phyloP scores from a whole-genome alignment of 768 basidiomycete genomes.

The Suillus variegatus region DNA sequence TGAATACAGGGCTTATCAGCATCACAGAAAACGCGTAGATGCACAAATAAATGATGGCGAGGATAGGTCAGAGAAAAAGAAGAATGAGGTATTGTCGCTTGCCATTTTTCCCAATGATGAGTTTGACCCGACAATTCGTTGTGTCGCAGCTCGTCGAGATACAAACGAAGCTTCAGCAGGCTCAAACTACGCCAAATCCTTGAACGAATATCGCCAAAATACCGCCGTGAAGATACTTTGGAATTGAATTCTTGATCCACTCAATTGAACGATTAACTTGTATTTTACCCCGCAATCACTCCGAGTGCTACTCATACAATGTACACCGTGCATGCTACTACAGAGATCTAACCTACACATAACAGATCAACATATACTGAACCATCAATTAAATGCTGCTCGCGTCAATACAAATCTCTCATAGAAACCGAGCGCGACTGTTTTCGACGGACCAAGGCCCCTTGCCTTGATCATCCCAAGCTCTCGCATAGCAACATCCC shows the following conservation, averaged over 20 bases:
- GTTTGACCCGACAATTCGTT: conserved; percentile 14
- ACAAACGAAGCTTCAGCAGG: conserved; percentile 54
- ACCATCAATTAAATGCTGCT: conserved; percentile 10
- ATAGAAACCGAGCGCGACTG: conserved; percentile 45
- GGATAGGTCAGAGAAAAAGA: conserved; percentile 78
- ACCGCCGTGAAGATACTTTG: too few species aligned
- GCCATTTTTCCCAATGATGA: background rate
- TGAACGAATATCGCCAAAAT: background rate
- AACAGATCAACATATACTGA: background rate
- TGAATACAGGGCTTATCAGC: conserved; percentile 11
- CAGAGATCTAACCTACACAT: background rate
- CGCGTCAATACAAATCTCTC: conserved; percentile 36
- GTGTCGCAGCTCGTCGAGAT: conserved; percentile 60
- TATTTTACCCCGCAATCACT: too few species aligned
- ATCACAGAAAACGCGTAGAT: conserved; percentile 75
- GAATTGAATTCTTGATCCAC: background rate
- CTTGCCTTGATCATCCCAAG: conserved; percentile 54
- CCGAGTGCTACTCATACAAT: background rate
- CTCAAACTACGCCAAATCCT: conserved; percentile 30
- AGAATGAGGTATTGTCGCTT: conserved; percentile 60
- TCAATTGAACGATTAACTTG: background rate
- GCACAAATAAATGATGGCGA: conserved; percentile 77
- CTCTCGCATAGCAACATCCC: conserved; percentile 55
- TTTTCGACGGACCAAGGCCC: conserved; percentile 41
- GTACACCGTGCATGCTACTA: background rate